Base-by-base conservation (phyloP, 257 asterid genomes). In the Solanum pimpinellifolium region DNA sequence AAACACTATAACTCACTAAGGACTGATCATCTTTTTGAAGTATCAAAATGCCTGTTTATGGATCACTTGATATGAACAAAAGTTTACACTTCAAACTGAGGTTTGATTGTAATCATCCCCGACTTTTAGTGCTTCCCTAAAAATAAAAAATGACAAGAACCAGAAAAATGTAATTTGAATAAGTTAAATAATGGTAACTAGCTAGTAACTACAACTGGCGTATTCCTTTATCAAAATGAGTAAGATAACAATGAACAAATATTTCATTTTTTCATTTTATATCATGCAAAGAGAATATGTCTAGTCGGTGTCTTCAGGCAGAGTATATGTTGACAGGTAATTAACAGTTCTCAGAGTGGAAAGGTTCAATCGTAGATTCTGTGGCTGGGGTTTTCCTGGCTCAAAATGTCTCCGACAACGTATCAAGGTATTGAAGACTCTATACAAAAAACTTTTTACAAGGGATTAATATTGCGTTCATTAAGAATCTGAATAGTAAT, bases 361-460 rank as follows among this genome's bases (percentile, higher is more conserved):
- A 95, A 88, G 98, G 98, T 42, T 95, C 98, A 44, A 94, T 95
- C n/a, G 93, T 95, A 82, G 98, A 94, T 88, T 95, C 98, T 2
- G 96, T 94, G n/a, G 92, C 93, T 86, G 98, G 98, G 87, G 96
- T 93, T 86, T 95, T 94, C 87, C 92, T 95, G 60, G 91, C 98
- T 73, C 97, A 94, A 90, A 95, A 95, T 90, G 98, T 95, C 52
- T 88, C 94, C 2, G 98, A 95, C 88, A 93, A 93, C 90, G 89
- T 94, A 52, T 95, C 95, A 85, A 95, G 98, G 98, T 94, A 87
- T 1, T 46, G 10, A 20, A 21, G 3, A 31, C n/a, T 72, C 37
- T 39, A 14, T 18, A 15, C 33, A 11, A 85, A 41, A 25, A 68
- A 42, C 68, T 68, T 68, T 66, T 49, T 35, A 33, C 46, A 31